A percentile compares a stretch with the other conserved stretches of the same genome.
phyloP scores from a whole-genome alignment of 345 rosid species.

The Citrus australasica region DNA sequence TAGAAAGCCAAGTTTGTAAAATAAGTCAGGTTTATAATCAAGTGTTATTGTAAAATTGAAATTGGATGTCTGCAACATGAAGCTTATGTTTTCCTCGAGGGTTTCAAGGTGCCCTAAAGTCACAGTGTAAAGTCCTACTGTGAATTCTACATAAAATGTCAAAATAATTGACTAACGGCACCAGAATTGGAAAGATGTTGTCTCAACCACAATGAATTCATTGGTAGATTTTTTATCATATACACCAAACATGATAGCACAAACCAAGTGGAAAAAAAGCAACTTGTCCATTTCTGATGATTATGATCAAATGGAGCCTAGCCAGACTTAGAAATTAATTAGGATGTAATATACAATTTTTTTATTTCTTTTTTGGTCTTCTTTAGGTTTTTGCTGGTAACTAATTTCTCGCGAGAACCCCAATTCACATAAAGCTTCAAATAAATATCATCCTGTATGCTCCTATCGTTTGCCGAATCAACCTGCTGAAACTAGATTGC shows the following conservation, averaged over 20 bases:
- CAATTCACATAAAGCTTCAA: too few species aligned
- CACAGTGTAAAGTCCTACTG: too few species aligned
- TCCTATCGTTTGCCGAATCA: neutral
- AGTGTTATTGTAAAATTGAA: neutral
- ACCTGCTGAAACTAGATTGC: neutral
- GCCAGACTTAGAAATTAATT: too few species aligned
- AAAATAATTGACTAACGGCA: neutral
- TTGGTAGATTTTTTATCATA: neutral
- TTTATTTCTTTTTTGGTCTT: neutral
- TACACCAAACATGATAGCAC: neutral
- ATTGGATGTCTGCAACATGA: neutral
- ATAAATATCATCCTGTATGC: neutral
- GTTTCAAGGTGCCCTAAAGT: neutral
- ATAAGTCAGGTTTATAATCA: neutral
- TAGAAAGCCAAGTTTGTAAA: conserved; percentile 17
- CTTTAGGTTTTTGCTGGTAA: neutral
- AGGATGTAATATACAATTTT: neutral
- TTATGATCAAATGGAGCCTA: too few species aligned
- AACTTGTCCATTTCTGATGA: neutral
- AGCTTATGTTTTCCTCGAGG: too few species aligned
- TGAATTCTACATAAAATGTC: neutral
- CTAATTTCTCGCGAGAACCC: too few species aligned
- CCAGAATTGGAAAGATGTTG: neutral
- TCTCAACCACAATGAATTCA: neutral
- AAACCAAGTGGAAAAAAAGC: neutral